Base-by-base conservation (phyloP, 306 rosid genomes). In the Glycyrrhiza uralensis region DNA sequence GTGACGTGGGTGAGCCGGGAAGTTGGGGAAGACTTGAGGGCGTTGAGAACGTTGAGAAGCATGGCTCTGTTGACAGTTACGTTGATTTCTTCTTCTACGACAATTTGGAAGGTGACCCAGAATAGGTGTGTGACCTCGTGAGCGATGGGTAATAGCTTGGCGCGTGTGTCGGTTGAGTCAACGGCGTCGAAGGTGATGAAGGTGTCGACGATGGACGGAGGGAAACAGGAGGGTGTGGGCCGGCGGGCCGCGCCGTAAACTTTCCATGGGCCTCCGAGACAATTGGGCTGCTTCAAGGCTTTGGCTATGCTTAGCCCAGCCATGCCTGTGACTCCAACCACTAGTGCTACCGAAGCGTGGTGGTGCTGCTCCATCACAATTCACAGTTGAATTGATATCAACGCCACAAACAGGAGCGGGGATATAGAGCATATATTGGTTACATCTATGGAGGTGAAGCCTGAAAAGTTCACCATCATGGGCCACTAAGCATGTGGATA, bases 201-300 rank as follows among this genome's bases (percentile, higher is more conserved):
- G n/a, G 14, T 2, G 65, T 85, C 78, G 0, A 85, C 63, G 1
- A 35, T 35, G 52, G 83, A 65, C 39, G 74, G 7, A 1, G 78
- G 78, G 71, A 81, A 79, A 78, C 86, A 85, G 0, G 3, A 0
- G 0, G 77, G 80, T 2, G 22, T 4, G 6, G 67, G 67, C 0
- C 75, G 42, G 1, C 83, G 77, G 0, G 86, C 75, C 0, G 52
- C 41, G 18, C 86, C 86, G 52, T 71, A 66, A 6, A 84, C 82
- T 55, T 65, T 78, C 88, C 88, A 81, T 4, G 85, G 81, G 15
- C 80, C 81, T 5, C 79, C 85, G 5, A 42, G 76, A 39, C 72
- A 65, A 0, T 5, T 13, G 0, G 82, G 80, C 6, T 51, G 38
- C 26, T 58, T 81, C 1, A 85, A 13, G 47, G 82, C 29, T 51